These are phyloP conservation scores for Meripilus lineatus DNA, from an alignment of 1,284 basidiomycete species.

Conservation along the genomic window DNA sequence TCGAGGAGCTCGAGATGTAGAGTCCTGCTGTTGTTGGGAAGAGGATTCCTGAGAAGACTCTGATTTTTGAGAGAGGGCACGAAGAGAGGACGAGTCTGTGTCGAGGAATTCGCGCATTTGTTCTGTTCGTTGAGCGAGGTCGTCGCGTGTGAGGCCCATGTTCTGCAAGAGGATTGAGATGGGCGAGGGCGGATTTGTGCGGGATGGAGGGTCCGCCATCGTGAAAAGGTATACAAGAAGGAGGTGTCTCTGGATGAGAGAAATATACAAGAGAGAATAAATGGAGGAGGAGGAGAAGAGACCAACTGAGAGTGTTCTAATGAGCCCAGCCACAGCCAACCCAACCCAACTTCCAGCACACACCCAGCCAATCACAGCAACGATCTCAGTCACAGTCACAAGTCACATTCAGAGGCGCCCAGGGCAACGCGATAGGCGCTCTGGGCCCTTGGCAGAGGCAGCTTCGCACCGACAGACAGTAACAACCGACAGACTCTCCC, in stretches of 20 bases:
- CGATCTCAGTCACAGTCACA: too few species aligned
- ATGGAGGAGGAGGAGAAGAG: constrained; percentile 6
- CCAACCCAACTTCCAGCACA: too few species aligned
- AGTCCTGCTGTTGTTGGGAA: too few species aligned
- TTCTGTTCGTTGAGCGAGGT: constrained; percentile 58
- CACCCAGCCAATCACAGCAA: too few species aligned
- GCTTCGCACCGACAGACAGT: too few species aligned
- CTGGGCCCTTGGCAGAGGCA: not conserved
- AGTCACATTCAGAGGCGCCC: not conserved
- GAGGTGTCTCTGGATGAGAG: not conserved
- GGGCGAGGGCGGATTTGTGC: constrained; percentile 35
- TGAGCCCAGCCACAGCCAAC: too few species aligned
- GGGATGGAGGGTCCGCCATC: constrained; percentile 14
- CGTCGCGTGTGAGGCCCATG: constrained; percentile 67
- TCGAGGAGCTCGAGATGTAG: too few species aligned
- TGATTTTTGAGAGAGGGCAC: constrained; percentile 8
- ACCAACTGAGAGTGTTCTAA: too few species aligned
- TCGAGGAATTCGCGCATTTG: constrained; percentile 73
- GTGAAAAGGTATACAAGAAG: constrained; percentile 3
- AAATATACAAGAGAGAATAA: constrained; percentile 3
- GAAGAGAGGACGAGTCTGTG: constrained; percentile 32
- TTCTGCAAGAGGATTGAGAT: constrained; percentile 62
- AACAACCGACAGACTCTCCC: constrained; percentile 5
- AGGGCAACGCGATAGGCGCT: not conserved
- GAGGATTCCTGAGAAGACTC: not conserved